Conservation (phyloP, 805 yeast species). For the Komagataella pseudopastoris region DNA sequence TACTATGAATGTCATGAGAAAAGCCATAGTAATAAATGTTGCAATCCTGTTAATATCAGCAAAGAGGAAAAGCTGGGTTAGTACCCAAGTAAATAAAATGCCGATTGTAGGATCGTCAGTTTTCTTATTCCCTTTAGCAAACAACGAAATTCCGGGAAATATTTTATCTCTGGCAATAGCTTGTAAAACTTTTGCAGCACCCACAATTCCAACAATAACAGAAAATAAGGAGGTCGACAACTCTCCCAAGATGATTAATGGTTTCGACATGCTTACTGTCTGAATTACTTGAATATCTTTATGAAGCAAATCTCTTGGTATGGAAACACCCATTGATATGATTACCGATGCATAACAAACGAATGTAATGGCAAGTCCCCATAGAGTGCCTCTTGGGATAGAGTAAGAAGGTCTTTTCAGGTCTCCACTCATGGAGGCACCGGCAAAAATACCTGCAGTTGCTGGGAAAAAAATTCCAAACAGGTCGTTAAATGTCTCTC, state of each 20-base stretch:
- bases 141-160: constrained; percentile 61
- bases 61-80: constrained; percentile 76
- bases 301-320: constrained; percentile 68
- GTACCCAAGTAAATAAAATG: constrained; percentile 61
- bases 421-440: constrained; percentile 98
- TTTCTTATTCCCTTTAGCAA: constrained; percentile 33
- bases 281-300: constrained; percentile 79
- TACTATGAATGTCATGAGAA: constrained; percentile 88
- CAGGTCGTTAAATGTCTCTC: constrained; percentile 70
- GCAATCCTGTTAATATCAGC: constrained; percentile 93
- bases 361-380: constrained; percentile 73
- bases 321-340: constrained; percentile 61
- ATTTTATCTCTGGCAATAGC: constrained; percentile 86
- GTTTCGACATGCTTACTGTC: constrained; percentile 56
- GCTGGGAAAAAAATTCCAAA: constrained; percentile 98
- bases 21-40: constrained; percentile 92
- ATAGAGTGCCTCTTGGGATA: constrained; percentile 87
- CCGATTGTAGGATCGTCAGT: constrained; percentile 50
- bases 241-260: constrained; percentile 76
- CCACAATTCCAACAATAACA: constrained; percentile 89
- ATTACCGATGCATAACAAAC: constrained; percentile 69
- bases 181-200: constrained; percentile 83
- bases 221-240: constrained; percentile 84
- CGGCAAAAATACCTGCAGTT: constrained; percentile 96
- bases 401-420: constrained; percentile 73